Conservation (phyloP, 768 basidiomycete species). For the Dacryopinax spathularia region DNA sequence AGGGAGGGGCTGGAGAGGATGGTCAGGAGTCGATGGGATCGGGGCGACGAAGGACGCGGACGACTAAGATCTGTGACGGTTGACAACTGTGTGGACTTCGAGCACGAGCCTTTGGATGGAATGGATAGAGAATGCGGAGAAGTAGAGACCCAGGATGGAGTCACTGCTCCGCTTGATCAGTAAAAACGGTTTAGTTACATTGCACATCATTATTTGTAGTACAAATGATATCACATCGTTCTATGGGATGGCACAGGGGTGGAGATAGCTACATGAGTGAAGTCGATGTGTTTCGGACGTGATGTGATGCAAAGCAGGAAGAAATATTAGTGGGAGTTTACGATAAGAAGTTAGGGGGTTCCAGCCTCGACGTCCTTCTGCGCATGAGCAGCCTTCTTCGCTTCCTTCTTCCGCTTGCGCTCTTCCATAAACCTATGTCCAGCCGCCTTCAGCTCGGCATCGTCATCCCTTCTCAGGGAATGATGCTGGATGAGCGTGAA, state of each 20-base stretch:
- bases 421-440: neutral
- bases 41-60: neutral
- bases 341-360: neutral
- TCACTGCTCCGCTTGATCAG: too few species aligned
- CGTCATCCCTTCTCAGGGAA: neutral
- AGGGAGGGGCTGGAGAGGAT: neutral
- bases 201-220: neutral
- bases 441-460: neutral
- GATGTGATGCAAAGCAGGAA: neutral
- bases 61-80: too few species aligned
- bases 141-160: too few species aligned
- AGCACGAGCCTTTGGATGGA: too few species aligned
- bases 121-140: too few species aligned
- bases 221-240: conserved; percentile 1
- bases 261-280: conserved; percentile 1
- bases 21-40: neutral
- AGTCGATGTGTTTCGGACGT: neutral
- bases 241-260: neutral
- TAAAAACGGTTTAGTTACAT: too few species aligned
- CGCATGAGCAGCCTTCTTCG: neutral
- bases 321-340: neutral
- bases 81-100: too few species aligned
- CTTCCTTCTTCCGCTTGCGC: neutral
- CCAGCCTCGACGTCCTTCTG: neutral
- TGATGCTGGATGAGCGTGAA: neutral